Conservation (phyloP, 768 basidiomycete genomes). For the Suillus weaverae region DNA sequence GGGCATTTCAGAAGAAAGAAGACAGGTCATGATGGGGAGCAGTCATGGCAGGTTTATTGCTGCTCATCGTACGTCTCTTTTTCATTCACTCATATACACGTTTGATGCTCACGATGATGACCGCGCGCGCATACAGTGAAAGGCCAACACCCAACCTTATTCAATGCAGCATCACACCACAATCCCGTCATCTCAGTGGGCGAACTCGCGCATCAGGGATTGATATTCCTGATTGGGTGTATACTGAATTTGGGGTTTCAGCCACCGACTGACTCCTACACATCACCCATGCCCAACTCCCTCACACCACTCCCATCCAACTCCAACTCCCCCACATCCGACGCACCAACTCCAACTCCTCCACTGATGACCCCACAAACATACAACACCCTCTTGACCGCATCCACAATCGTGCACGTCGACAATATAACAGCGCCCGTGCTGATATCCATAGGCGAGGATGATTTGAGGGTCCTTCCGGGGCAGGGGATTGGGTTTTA, state of each 20-base stretch:
- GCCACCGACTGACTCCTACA: constrained; percentile 16
- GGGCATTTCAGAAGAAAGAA: constrained; percentile 50
- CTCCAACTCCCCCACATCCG: neutral
- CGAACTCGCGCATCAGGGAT: constrained; percentile 44
- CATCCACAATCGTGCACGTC: constrained; percentile 59
- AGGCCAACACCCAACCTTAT: constrained; percentile 60
- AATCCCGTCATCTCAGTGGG: constrained; percentile 71
- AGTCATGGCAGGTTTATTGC: constrained; percentile 71
- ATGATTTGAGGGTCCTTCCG: neutral
- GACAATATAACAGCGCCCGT: constrained; percentile 52
- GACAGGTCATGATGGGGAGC: constrained; percentile 60
- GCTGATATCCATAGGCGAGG: constrained; percentile 34
- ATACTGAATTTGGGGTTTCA: constrained; percentile 40
- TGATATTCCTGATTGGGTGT: constrained; percentile 71
- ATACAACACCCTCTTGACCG: constrained; percentile 43
- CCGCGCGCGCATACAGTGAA: constrained; percentile 43
- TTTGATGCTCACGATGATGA: no score
- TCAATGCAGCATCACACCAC: constrained; percentile 59
- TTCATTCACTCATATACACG: neutral
- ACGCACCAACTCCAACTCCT: constrained; percentile 6
- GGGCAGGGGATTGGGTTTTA: neutral
- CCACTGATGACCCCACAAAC: constrained; percentile 44
- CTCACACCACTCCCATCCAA: no score
- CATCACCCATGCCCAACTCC: neutral
- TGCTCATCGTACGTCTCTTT: constrained; percentile 41